Evolutionary conservation across 148 eudicot species (phyloP), one percentile per base, ranked within the genome.

Genomic region (Rhododendron griersonianum): DNA sequence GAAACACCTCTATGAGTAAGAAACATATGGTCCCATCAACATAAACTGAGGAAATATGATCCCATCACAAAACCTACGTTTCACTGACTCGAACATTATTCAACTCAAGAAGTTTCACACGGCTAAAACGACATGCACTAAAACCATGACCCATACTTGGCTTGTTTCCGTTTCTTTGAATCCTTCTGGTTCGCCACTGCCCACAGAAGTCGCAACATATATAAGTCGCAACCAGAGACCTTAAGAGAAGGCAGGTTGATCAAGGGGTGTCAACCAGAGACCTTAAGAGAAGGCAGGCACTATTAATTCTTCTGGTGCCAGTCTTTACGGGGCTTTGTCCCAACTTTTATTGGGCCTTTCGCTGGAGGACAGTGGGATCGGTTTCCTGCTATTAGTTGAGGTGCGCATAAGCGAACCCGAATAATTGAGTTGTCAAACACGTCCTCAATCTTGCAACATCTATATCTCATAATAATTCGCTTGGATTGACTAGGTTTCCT

Each of bases 241-340:
- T 89, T 94, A 59, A 94, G 98, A 61, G 98, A 95, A 23, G 95
- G 93, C 0, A 95, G 96, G 65, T 95, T 95, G 85, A 89, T 89
- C 71, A 88, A 84, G n/a, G n/a, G n/a, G n/a, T n/a, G n/a, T n/a
- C 96, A 95, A 41, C 88, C 92, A 47, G 90, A 85, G 78, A 94
- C 86, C 86, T 89, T 94, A 59, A 94, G 98, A 61, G 98, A 95
- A 23, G 95, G 93, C 0, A 95, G 96, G 65, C 71, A 87, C 30
- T 30, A 83, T 55, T 21, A 59, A 59, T 59, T 59, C 25, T 21
- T 59, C 25, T 21, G n/a, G 65, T 59, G 65, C 74, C 74, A 25
- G 4, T 67, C 74, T 25, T 25, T 67, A 10, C 35, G 74, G 6
- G 74, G 74, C 35, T 67, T 67, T 3, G 74, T 67, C 6, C 13